Evolutionary conservation across 2,329 filamentous ascomycete species (phyloP).

Genomic region (Aureobasidium sp.): DNA sequence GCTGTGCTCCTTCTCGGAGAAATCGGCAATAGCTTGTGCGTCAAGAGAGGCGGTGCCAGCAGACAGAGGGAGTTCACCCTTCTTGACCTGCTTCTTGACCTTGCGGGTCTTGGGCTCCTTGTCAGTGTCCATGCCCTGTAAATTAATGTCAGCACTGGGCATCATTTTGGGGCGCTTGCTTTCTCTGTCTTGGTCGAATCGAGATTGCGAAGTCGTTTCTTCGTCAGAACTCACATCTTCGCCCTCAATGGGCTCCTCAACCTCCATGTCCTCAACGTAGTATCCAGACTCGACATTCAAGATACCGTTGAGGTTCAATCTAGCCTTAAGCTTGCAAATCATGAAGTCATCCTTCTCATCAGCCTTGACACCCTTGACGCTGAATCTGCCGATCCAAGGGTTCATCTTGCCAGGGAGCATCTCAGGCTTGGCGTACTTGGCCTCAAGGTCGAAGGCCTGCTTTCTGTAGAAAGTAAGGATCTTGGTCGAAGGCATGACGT

Average conservation of each 20-base stretch:
- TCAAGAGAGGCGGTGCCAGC: slow-evolving; percentile 78
- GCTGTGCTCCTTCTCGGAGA: slow-evolving; percentile 71
- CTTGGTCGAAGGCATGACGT: slow-evolving; percentile 95
- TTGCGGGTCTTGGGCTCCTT: slow-evolving; percentile 70
- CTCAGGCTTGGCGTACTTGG: slow-evolving; percentile 83
- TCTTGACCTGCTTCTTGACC: slow-evolving; percentile 98
- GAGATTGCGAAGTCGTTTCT: slow-evolving; percentile 3
- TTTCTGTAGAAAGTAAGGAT: slow-evolving; percentile 99
- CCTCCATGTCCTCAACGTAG: slow-evolving; percentile 95
- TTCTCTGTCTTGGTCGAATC: slow-evolving; percentile 7
- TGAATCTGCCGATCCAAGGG: slow-evolving; percentile 96
- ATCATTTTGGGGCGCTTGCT: slow-evolving; percentile 16
- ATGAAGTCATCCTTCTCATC: slow-evolving; percentile 95
- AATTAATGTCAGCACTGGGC: slow-evolving; percentile 25
- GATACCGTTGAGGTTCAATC: slow-evolving; percentile 92
- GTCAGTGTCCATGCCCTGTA: slow-evolving; percentile 62
- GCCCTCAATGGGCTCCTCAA: slow-evolving; percentile 82
- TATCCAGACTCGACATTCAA: slow-evolving; percentile 96
- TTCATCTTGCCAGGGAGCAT: slow-evolving; percentile 80
- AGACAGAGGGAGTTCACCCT: slow-evolving; percentile 86
- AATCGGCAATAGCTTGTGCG: slow-evolving; percentile 54
- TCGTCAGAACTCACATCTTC: slow-evolving; percentile 44
- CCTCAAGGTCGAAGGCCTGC: slow-evolving; percentile 93
- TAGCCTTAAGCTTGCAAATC: slow-evolving; percentile 99
- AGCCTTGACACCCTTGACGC: slow-evolving; percentile 93